Evolutionary conservation across 495 filamentous ascomycete species (phyloP).

Genomic region (Cudoniella acicularis): DNA sequence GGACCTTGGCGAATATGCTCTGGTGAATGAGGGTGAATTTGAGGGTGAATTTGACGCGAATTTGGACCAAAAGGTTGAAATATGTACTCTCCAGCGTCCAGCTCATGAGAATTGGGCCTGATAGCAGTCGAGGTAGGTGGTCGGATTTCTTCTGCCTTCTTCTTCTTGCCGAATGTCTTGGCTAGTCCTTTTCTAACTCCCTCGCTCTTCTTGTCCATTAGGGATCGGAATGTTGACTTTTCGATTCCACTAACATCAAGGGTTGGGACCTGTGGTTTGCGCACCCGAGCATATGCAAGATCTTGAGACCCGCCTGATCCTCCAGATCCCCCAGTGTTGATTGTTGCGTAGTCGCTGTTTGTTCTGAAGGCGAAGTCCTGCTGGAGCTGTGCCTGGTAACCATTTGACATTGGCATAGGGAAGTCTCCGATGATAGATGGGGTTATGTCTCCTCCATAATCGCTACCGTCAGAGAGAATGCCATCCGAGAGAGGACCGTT

Average conservation of each 20-base stretch:
- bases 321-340: constrained; percentile 18
- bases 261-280: constrained; percentile 38
- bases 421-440: constrained; percentile 24
- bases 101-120: constrained; percentile 9
- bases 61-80: background rate
- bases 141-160: constrained; percentile 31
- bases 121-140: constrained; percentile 11
- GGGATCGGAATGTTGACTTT: constrained; percentile 44
- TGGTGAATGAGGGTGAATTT: background rate
- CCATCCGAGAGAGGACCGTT: too few relatives aligned
- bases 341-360: constrained; percentile 18
- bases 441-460: constrained; percentile 1
- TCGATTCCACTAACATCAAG: constrained; percentile 49
- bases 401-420: constrained; percentile 19
- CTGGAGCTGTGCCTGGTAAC: background rate
- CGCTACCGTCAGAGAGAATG: background rate
- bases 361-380: background rate
- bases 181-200: constrained; percentile 45
- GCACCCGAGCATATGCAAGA: constrained; percentile 37
- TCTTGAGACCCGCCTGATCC: constrained; percentile 38
- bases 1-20: constrained; percentile 11
- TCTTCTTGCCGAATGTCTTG: constrained; percentile 43
- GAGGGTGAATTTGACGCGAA: constrained; percentile 1
- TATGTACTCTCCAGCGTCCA: constrained; percentile 12
- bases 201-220: constrained; percentile 51